Evolutionary conservation across 805 yeast genomes (phyloP).

Genomic region (Schizosaccharomyces octosporus): DNA sequence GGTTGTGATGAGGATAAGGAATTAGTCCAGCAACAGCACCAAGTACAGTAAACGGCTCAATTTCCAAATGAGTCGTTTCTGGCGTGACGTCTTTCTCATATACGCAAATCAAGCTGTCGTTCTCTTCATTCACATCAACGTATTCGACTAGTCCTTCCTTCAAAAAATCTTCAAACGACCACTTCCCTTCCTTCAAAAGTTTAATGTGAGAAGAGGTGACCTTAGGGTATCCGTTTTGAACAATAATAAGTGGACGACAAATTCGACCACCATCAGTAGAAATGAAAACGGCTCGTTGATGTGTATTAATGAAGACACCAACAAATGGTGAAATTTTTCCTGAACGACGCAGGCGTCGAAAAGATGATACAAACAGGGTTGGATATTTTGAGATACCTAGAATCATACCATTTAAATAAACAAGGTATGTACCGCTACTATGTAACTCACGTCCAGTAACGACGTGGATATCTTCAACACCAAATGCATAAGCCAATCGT

Average conservation of each 20-base stretch:
- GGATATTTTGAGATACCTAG: constrained; percentile 79
- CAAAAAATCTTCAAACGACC: constrained; percentile 82
- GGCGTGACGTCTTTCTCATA: constrained; percentile 40
- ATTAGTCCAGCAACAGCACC: constrained; percentile 86
- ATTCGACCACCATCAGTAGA: constrained; percentile 98
- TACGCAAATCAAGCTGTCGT: constrained; percentile 75
- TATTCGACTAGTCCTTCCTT: constrained; percentile 75
- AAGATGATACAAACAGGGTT: constrained; percentile 48
- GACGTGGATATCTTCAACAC: constrained; percentile 65
- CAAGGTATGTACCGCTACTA: constrained; percentile 52
- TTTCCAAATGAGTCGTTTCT: constrained; percentile 67
- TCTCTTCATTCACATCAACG: constrained; percentile 90
- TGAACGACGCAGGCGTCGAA: constrained; percentile 57
- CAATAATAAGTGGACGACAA: constrained; percentile 86
- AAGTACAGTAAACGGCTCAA: constrained; percentile 77
- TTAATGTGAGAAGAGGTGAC: constrained; percentile 50
- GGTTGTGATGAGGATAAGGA: constrained; percentile 83
- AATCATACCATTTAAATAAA: constrained; percentile 80
- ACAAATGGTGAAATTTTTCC: constrained; percentile 77
- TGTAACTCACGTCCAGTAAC: constrained; percentile 70
- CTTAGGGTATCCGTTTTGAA: constrained; percentile 41
- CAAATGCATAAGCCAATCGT: constrained; percentile 51
- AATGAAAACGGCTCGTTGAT: constrained; percentile 81
- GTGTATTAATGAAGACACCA: constrained; percentile 69
- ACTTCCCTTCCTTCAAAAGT: constrained; percentile 35